These are phyloP conservation scores for Lactarius tabidus DNA, from an alignment of 768 basidiomycete genomes.

Conservation along the genomic window DNA sequence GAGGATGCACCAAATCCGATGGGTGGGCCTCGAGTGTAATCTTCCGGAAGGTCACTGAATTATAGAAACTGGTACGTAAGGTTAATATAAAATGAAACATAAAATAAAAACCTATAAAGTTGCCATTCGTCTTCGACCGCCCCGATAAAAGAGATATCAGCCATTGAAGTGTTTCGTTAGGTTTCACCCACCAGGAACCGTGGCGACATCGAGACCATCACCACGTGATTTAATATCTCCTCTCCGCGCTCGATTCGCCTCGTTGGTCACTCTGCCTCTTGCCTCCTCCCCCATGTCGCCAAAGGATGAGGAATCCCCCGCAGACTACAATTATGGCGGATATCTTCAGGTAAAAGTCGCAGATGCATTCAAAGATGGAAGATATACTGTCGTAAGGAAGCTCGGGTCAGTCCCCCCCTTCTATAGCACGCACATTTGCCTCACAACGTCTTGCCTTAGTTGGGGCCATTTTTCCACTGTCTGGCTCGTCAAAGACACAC, in stretches of 20 bases:
- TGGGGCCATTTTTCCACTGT: conserved; percentile 98
- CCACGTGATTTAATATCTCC: background rate
- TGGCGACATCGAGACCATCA: background rate
- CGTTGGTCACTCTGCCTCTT: conserved; percentile 10
- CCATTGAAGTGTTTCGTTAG: background rate
- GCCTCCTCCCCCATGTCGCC: conserved; percentile 52
- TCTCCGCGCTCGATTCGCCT: background rate
- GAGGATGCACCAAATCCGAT: conserved; percentile 94
- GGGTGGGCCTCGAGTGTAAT: conserved; percentile 72
- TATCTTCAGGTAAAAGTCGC: conserved; percentile 61
- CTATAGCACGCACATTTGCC: background rate
- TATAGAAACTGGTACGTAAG: background rate
- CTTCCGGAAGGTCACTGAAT: conserved; percentile 57
- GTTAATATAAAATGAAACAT: background rate
- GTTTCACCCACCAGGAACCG: background rate
- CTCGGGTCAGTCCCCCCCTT: conserved; percentile 56
- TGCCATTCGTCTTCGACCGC: conserved; percentile 83
- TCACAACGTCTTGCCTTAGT: conserved; percentile 37
- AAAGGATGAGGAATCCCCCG: conserved; percentile 81
- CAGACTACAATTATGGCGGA: conserved; percentile 77
- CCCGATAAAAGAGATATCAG: conserved; percentile 53
- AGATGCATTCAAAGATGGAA: conserved; percentile 78
- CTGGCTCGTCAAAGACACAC: conserved; percentile 78
- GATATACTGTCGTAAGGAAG: conserved; percentile 86
- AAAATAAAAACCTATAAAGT: conserved; percentile 58